Evolutionary conservation across 2,329 filamentous ascomycete genomes (phyloP).

Genomic region (Claviceps pusilla): DNA sequence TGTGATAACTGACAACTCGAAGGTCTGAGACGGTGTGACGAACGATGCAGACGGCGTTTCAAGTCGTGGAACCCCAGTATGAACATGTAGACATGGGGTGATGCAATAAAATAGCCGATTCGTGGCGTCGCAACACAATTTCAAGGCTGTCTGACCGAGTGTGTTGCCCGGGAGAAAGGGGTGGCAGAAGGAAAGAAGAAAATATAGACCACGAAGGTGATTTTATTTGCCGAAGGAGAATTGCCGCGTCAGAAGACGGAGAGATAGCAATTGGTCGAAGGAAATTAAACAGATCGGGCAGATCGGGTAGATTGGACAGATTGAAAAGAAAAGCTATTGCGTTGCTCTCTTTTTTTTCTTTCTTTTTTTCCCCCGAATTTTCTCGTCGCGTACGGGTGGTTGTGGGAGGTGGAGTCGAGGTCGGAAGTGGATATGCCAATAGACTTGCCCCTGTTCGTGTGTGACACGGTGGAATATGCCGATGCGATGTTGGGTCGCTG

Average conservation of each 20-base stretch:
- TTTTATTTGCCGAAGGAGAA: not conserved
- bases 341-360: not conserved
- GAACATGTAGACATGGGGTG: not conserved
- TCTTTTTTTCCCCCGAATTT: not conserved
- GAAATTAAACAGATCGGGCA: too few species aligned
- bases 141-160: not conserved
- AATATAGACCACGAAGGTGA: not conserved
- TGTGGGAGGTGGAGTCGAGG: not conserved
- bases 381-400: not conserved
- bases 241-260: not conserved
- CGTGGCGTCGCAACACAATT: not conserved
- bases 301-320: too few species aligned
- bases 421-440: not conserved
- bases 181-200: not conserved
- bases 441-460: not conserved
- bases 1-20: not conserved
- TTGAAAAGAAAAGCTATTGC: too few species aligned
- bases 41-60: constrained; percentile 3
- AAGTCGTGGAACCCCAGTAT: constrained; percentile 2
- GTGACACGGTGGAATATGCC: not conserved
- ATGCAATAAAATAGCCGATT: not conserved
- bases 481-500: not conserved
- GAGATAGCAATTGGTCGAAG: not conserved
- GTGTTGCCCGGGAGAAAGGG: not conserved
- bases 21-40: not conserved